These are phyloP conservation scores for Fomitopsis pulvina DNA, from an alignment of 768 basidiomycete species.

Conservation along the genomic window DNA sequence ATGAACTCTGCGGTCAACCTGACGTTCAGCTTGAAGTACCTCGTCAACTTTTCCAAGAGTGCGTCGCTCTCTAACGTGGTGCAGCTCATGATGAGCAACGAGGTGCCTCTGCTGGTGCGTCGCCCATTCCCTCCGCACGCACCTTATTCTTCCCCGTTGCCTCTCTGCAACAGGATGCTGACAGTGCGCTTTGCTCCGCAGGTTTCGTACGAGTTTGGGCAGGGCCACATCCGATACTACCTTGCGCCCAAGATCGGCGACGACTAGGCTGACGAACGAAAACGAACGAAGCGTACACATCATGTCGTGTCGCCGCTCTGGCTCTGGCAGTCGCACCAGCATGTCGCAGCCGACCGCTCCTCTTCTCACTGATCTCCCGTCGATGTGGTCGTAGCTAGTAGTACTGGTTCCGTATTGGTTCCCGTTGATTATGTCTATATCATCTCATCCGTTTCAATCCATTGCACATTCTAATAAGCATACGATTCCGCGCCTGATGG, in stretches of 20 bases:
- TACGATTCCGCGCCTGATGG: no score
- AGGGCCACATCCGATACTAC: slow-evolving; percentile 90
- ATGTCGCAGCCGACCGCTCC: not conserved
- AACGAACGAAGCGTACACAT: no score
- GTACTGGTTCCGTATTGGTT: not conserved
- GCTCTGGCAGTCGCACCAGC: no score
- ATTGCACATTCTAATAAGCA: no score
- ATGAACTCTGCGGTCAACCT: slow-evolving; percentile 88
- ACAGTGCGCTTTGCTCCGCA: slow-evolving; percentile 21
- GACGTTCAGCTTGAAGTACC: slow-evolving; percentile 95
- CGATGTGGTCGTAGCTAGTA: not conserved
- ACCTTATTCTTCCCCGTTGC: no score
- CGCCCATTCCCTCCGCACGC: no score
- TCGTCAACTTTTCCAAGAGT: slow-evolving; percentile 94
- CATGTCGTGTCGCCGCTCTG: no score
- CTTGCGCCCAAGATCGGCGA: slow-evolving; percentile 94
- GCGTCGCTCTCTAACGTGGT: slow-evolving; percentile 65
- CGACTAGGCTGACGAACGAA: no score
- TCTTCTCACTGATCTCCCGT: not conserved
- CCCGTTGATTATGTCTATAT: no score
- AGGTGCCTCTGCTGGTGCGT: slow-evolving; percentile 81
- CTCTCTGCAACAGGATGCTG: not conserved
- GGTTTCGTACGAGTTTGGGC: slow-evolving; percentile 87
- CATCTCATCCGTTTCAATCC: no score
- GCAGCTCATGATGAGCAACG: slow-evolving; percentile 85